Evolutionary conservation across 805 yeast species (phyloP).

Genomic region (Candida peoriensis): DNA sequence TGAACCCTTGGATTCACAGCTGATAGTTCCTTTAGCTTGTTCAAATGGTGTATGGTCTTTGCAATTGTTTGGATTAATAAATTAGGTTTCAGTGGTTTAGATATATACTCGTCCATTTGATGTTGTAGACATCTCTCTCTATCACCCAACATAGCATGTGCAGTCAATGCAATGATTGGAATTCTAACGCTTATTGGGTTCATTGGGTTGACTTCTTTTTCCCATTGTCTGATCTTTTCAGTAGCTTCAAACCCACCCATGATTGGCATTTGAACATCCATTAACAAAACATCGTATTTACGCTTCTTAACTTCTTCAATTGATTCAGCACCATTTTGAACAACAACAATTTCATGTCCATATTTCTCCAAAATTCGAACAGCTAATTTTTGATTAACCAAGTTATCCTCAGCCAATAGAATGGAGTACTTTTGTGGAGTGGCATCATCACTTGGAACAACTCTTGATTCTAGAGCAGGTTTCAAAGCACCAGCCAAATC

Average conservation of each 20-base stretch:
- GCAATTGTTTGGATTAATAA: conserved; percentile 78
- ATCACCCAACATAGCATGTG: conserved; percentile 94
- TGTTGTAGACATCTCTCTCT: conserved; percentile 81
- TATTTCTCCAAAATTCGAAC: conserved; percentile 81
- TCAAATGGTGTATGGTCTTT: conserved; percentile 71
- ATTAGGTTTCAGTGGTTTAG: conserved; percentile 83
- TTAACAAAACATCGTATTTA: conserved; percentile 73
- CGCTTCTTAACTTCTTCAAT: conserved; percentile 65
- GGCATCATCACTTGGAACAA: conserved; percentile 74
- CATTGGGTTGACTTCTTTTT: conserved; percentile 67
- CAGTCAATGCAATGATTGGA: conserved; percentile 86
- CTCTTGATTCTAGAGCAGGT: conserved; percentile 80
- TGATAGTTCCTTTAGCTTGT: conserved; percentile 47
- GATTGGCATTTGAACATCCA: conserved; percentile 95
- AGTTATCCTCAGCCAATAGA: conserved; percentile 79
- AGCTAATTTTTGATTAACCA: conserved; percentile 84
- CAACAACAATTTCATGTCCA: conserved; percentile 80
- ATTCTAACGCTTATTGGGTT: conserved; percentile 68
- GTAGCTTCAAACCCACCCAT: conserved; percentile 96
- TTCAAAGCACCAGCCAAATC: conserved; percentile 80
- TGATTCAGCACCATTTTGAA: conserved; percentile 82
- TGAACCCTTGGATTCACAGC: conserved; percentile 17
- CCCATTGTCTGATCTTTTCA: conserved; percentile 83
- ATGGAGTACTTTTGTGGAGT: conserved; percentile 72
- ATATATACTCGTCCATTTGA: conserved; percentile 88